Evolutionary conservation across 495 filamentous ascomycete species (phyloP), one percentile per base, ranked within the genome.

Genomic region (Patellaria atrata): DNA sequence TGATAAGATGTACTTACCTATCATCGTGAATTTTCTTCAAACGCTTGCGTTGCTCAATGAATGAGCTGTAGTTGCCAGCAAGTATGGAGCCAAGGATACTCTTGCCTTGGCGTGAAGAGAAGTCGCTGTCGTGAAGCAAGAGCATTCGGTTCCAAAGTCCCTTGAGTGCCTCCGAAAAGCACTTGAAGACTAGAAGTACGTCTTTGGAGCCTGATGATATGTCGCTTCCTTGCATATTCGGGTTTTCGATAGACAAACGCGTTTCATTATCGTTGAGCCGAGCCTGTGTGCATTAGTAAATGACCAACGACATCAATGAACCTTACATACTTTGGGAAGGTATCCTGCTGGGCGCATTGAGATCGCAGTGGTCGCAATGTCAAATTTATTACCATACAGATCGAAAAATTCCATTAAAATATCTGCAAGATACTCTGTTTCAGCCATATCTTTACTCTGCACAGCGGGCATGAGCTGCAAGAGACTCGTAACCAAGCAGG

Each of bases 401-500:
- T 89, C 70, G 4, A 96, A 65, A 50, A 97, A 94, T 28, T 82
- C 67, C 55, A 94, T 69, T 1, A 97, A 61, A 9, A 87, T 58
- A 35, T 80, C 64, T 12, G 83, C 89, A 2, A 91, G 63, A 49
- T 87, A 71, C 5, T 73, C 63, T 25, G 70, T 60, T 2, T 69
- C 62, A 15, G 65, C 52, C 45, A 78, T 53, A 20, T 66, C 61
- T 10, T 66, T 58, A 37, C 61, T 66, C 33, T 75, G 70, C 2
- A 77, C 54, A 30, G 75, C 64, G 3, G 84, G 82, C 60, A 79
- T 66, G 37, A 76, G 69, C 46, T 94, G 78, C 11, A 96, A 57
- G 44, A 94, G 61, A 54, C 75, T 83, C 32, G 82, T 75, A n/a
- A 94, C 80, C 26, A 97, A 66, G 59, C 91, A 97, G 25, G 79